phyloP scores from a whole-genome alignment of 306 rosid species.

The Carpinus fangiana region DNA sequence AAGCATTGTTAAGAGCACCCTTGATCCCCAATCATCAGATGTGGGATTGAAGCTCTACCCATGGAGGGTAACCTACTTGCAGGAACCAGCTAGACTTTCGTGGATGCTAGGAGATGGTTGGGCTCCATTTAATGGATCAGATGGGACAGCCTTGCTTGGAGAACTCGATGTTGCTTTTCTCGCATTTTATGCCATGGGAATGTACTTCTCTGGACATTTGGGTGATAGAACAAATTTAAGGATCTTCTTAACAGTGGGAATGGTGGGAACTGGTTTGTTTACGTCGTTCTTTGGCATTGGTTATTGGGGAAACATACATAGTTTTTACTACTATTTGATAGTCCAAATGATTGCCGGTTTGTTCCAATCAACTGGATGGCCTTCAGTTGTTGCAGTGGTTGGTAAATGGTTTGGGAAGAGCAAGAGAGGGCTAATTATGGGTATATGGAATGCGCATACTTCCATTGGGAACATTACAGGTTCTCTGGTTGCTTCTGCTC shows the following conservation, averaged over 20 bases:
- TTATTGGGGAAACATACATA: slow-evolving; percentile 79
- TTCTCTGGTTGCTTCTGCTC: slow-evolving; percentile 81
- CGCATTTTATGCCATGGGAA: slow-evolving; percentile 79
- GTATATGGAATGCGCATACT: slow-evolving; percentile 99
- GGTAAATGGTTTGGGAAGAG: slow-evolving; percentile 97
- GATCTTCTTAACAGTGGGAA: slow-evolving; percentile 79
- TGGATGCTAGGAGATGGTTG: slow-evolving; percentile 65
- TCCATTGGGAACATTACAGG: slow-evolving; percentile 93
- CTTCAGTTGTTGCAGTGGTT: slow-evolving; percentile 90
- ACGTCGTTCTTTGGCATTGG: slow-evolving; percentile 84
- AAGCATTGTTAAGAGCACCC: slow-evolving; percentile 88
- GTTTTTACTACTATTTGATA: slow-evolving; percentile 63
- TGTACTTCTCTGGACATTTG: slow-evolving; percentile 94
- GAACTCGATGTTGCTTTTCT: slow-evolving; percentile 93
- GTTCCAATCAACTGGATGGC: slow-evolving; percentile 99
- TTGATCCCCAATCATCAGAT: slow-evolving; percentile 71
- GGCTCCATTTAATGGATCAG: slow-evolving; percentile 80
- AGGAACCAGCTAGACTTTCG: slow-evolving; percentile 29
- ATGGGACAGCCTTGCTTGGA: slow-evolving; percentile 87
- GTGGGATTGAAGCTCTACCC: slow-evolving; percentile 36
- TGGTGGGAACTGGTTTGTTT: slow-evolving; percentile 90
- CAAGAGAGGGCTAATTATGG: slow-evolving; percentile 97
- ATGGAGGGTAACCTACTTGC: slow-evolving; percentile 29
- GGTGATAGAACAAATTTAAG: slow-evolving; percentile 83
- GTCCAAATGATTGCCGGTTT: slow-evolving; percentile 87